Evolutionary conservation across 2,329 filamentous ascomycete species (phyloP), one percentile per base, ranked within the genome.

Genomic region (Cladosporium cucumerinum): DNA sequence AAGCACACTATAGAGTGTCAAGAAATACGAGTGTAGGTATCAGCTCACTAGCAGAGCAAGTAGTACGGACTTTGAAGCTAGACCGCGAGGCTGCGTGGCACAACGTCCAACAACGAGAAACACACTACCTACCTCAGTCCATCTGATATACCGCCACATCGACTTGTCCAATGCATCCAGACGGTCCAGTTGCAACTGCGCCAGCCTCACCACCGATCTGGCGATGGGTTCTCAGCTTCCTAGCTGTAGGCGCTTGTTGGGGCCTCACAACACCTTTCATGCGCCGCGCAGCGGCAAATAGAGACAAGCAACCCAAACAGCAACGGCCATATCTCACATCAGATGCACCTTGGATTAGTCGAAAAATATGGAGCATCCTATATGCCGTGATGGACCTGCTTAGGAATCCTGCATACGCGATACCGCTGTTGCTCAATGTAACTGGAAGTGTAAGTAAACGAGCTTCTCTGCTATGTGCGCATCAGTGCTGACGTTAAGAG

Each of bases 221-320:
- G 80, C 93, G 93, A 80, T 97, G 95, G 82, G 84, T 95, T 68
- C 82, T 94, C 66, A 92, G 91, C 71, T 97, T 97, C 82, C 84
- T 97, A 62, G 87, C 97, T 66, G 93, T 98, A 70, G 93, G 93
- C 61, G 82, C 95, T 26, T 93, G 92, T 70, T 98, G 94, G 94
- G 94, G 93, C 60, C 87, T 96, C 71, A 64, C 43, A 10, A 58
- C 55, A n/a, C 81, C 82, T 12, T 97, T 98, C 81, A 96, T 98
- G 83, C 89, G 93, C 26, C 86, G 87, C 67, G 94, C 94, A 11
- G 93, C 94, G 1, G 85, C 89, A 57, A 84, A 88, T 67, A 66
- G 72, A 48, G 72, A 74, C 30, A 64, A 70, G 25, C 59, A 68
- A 70, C 80, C 86, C 3, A 71, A 85, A 23, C 80, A 89, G 36